These are phyloP conservation scores for Vickermania ingenoplastis DNA, from an alignment of 208 protist species.

Conservation along the genomic window DNA sequence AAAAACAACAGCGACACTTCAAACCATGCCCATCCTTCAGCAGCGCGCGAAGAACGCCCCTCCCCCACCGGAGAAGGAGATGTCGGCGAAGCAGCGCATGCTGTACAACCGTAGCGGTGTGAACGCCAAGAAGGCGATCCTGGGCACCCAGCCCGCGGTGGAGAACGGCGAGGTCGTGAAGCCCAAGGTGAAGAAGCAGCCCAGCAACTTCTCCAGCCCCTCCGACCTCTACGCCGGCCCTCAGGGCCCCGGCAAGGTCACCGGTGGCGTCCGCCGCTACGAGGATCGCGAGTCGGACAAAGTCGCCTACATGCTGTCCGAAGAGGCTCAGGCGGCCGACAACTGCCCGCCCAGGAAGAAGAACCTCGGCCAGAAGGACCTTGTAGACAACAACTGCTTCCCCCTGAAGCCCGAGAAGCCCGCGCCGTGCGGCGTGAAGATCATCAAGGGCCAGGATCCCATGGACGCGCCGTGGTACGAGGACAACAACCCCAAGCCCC, in stretches of 20 bases:
- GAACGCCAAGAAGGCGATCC: conserved; percentile 21
- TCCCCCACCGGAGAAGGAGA: too few relatives aligned
- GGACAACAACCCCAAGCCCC: conserved; percentile 37
- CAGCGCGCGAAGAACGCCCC: too few relatives aligned
- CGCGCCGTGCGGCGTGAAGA: conserved; percentile 28
- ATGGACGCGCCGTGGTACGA: conserved; percentile 61
- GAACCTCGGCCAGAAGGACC: conserved; percentile 9
- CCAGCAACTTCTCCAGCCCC: conserved; percentile 30
- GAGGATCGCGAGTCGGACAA: conserved; percentile 30
- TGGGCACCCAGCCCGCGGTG: not conserved
- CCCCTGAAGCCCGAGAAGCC: conserved; percentile 20
- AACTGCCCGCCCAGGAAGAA: conserved; percentile 1
- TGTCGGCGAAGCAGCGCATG: too few relatives aligned
- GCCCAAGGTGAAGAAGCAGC: not conserved
- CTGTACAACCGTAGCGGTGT: conserved; percentile 26
- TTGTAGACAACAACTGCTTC: conserved; percentile 26
- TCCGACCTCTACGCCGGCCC: conserved; percentile 66
- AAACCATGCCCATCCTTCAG: too few relatives aligned
- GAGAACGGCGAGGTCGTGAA: not conserved
- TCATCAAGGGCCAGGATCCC: conserved; percentile 13
- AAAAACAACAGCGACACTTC: too few relatives aligned
- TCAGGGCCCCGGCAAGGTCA: conserved; percentile 35
- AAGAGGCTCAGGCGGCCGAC: conserved; percentile 49
- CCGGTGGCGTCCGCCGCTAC: conserved; percentile 55
- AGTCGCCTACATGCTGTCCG: conserved; percentile 58